These are phyloP conservation scores for Lecanicillium sp. DNA, from an alignment of 2,329 filamentous ascomycete genomes.

Conservation along the genomic window DNA sequence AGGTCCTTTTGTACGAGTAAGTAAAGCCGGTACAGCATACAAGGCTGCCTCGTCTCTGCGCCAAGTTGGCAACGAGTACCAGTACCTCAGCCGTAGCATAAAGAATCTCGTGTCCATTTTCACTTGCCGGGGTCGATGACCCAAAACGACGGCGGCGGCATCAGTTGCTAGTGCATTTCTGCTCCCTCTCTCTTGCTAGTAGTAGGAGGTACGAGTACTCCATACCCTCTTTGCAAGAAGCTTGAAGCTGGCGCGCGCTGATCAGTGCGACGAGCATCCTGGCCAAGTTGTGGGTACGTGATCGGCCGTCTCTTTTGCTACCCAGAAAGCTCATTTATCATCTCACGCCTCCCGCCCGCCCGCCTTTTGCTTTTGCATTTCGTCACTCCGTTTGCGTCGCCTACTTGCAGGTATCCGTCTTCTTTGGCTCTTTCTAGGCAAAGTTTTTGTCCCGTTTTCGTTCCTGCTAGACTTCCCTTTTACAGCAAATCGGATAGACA, in stretches of 20 bases:
- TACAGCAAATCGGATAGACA: background rate
- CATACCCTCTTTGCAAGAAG: background rate
- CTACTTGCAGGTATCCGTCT: background rate
- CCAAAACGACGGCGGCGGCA: too few relatives aligned
- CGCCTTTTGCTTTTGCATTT: background rate
- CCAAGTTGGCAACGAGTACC: too few relatives aligned
- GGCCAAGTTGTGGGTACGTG: constrained; percentile 5
- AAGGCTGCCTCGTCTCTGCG: too few relatives aligned
- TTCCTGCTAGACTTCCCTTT: background rate
- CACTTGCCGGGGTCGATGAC: too few relatives aligned
- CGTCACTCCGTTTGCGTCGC: background rate
- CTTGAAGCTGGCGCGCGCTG: background rate
- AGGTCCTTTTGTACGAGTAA: too few relatives aligned
- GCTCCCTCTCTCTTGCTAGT: too few relatives aligned
- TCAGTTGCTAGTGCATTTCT: too few relatives aligned
- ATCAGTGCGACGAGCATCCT: constrained; percentile 8
- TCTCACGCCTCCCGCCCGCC: constrained; percentile 3
- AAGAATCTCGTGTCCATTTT: too few relatives aligned
- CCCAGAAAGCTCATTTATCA: constrained; percentile 7
- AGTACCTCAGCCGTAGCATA: too few relatives aligned
- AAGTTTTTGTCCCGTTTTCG: background rate
- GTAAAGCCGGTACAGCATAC: too few relatives aligned
- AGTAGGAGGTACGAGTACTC: too few relatives aligned
- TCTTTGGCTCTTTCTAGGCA: too few relatives aligned
- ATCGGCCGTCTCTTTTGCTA: constrained; percentile 5